Percentiles rank a stretch among this genome's conserved stretches.
Evolutionary conservation across 1,284 basidiomycete species (phyloP).

Genomic region (Irpex sp.): DNA sequence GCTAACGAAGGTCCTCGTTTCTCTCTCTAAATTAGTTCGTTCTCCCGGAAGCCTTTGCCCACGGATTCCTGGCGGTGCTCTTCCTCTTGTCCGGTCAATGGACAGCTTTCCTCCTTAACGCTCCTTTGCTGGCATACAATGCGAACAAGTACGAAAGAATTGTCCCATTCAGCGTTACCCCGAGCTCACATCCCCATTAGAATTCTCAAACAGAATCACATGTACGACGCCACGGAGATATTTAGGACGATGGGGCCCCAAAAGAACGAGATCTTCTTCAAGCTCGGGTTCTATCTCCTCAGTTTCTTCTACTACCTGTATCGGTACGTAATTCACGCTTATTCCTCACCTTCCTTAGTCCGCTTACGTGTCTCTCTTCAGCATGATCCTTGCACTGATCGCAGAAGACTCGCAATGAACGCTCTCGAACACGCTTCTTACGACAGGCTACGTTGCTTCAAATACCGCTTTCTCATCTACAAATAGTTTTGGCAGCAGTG

Average conservation of each 20-base stretch:
- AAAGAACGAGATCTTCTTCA: slow-evolving; percentile 98
- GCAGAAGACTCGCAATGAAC: slow-evolving; percentile 26
- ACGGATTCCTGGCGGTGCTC: slow-evolving; percentile 89
- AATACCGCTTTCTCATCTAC: not conserved
- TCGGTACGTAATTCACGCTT: slow-evolving; percentile 62
- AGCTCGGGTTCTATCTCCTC: slow-evolving; percentile 94
- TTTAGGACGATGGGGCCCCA: slow-evolving; percentile 96
- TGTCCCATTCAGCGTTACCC: not conserved
- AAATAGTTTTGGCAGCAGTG: slow-evolving; percentile 1
- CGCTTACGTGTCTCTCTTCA: slow-evolving; percentile 14
- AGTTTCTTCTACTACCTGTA: slow-evolving; percentile 98
- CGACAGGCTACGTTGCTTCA: slow-evolving; percentile 6
- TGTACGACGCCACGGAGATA: slow-evolving; percentile 99
- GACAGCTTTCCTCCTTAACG: slow-evolving; percentile 92
- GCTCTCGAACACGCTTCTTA: not conserved
- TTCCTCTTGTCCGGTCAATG: slow-evolving; percentile 96
- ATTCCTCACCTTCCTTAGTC: not conserved
- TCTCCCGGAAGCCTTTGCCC: slow-evolving; percentile 96
- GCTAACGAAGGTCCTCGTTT: not conserved
- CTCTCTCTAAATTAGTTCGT: slow-evolving; percentile 79
- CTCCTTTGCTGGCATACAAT: slow-evolving; percentile 92
- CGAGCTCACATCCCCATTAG: slow-evolving; percentile 49
- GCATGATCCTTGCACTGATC: slow-evolving; percentile 45
- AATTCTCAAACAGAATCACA: slow-evolving; percentile 93
- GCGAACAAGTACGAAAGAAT: slow-evolving; percentile 86